Evolutionary conservation across 495 filamentous ascomycete species (phyloP), one percentile per base, ranked within the genome.

Genomic region (Podospora didyma): DNA sequence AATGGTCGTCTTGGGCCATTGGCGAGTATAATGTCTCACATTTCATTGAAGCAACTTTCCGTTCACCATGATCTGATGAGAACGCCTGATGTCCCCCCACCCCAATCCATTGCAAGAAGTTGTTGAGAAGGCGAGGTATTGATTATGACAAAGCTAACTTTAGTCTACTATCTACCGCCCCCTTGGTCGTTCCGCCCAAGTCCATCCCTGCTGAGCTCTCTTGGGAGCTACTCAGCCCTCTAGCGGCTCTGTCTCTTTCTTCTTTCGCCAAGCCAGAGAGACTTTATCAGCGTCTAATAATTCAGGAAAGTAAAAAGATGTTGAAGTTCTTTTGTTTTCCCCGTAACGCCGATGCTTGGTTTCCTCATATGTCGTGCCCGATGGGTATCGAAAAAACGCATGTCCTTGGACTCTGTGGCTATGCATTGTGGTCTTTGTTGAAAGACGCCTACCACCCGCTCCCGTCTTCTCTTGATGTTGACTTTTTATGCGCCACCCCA

Each of bases 291-390:
- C 68, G 63, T 66, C 66, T 67, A 68, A 60, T 57, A 57, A 60
- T 58, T 57, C 54, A 67, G 66, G 68, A 69, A 72, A 69, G 64
- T 53, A 64, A 31, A 73, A 73, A 73, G 71, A 73, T 69, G 71
- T 73, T 73, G 71, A 73, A 73, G 56, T 71, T 73, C 71, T 73
- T 73, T 73, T 69, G 60, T 65, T 71, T 70, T 71, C 63, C 71
- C 65, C 65, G 57, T 63, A 72, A 73, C 71, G 69, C 71, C 71
- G 64, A 62, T 70, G 63, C 58, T 63, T 59, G 47, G 20, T 53
- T 63, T 62, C 61, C 55, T 61, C 51, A 55, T 59, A 69, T 73
- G 66, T 61, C 63, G 65, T 68, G 61, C 59, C 68, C 61, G 51
- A 57, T 61, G 53, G 64, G 68, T 70, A 69, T 69, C 68, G 63